phyloP scores from a whole-genome alignment of 257 asterid species.

The Solanum dulcamara region DNA sequence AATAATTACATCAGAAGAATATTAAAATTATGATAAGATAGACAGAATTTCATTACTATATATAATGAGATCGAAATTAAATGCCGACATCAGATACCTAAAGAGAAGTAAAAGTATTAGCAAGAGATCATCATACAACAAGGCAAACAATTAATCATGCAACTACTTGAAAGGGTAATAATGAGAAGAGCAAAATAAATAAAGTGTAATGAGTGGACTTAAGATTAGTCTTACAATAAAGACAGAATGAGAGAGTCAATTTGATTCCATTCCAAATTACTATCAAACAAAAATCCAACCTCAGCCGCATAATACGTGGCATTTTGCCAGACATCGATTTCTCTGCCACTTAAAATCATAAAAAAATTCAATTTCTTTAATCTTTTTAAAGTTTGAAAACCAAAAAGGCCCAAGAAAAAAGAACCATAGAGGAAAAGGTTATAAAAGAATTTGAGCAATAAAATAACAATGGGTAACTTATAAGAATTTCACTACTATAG shows the following conservation, averaged over 20 bases:
- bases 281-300: constrained; percentile 32
- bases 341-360: background rate
- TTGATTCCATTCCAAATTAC: constrained; percentile 59
- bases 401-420: background rate
- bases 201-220: constrained; percentile 6
- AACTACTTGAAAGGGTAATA: background rate
- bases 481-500: too few relatives aligned
- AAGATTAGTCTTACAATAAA: constrained; percentile 6
- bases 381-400: background rate
- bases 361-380: background rate
- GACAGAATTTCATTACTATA: background rate
- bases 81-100: accelerated
- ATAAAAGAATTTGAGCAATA: background rate
- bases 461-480: too few relatives aligned
- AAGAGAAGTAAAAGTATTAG: background rate
- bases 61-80: background rate
- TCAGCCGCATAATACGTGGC: constrained; percentile 47
- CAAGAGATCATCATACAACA: background rate
- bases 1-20: background rate
- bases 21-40: background rate
- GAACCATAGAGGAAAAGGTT: background rate
- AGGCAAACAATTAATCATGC: background rate
- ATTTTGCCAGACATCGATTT: constrained; percentile 27
- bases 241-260: constrained; percentile 26
- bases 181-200: background rate